These are phyloP conservation scores for Aureobasidium mangrovei DNA, from an alignment of 2,329 filamentous ascomycete genomes.

Conservation along the genomic window DNA sequence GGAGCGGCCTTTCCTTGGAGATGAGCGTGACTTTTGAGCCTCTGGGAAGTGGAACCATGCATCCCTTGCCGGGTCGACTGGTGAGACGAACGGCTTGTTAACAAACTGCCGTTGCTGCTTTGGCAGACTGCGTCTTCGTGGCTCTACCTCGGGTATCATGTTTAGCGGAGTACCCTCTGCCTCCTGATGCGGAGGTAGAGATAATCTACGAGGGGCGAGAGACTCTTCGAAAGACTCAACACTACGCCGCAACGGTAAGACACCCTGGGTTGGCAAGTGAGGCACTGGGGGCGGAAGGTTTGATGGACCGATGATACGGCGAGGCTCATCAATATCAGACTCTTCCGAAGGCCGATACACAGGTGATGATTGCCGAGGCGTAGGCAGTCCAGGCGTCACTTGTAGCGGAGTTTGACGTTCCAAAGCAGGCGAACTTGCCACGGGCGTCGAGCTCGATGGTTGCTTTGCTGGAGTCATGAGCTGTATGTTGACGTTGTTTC, in stretches of 20 bases:
- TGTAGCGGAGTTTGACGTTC: not conserved
- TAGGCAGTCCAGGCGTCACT: conserved; percentile 17
- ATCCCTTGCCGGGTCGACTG: conserved; percentile 18
- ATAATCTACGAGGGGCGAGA: not conserved
- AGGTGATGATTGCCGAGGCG: conserved; percentile 27
- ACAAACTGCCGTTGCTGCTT: conserved; percentile 16
- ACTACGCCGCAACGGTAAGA: not conserved
- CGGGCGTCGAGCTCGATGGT: not conserved
- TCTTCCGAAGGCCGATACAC: not conserved
- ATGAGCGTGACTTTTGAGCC: not conserved
- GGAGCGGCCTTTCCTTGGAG: conserved; percentile 8
- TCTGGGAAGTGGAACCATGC: conserved; percentile 21
- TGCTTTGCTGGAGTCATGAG: conserved; percentile 13
- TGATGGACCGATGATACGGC: not conserved
- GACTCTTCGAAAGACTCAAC: not conserved
- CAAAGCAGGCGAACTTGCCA: conserved; percentile 3
- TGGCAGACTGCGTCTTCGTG: conserved; percentile 16
- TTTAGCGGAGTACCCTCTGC: conserved; percentile 7
- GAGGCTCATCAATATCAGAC: not conserved
- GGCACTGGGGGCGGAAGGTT: not conserved
- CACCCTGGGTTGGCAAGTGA: not conserved
- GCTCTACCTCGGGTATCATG: conserved; percentile 2
- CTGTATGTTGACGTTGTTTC: conserved; percentile 11
- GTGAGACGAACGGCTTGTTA: conserved; percentile 27
- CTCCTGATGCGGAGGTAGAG: not conserved